Evolutionary conservation across 2,329 filamentous ascomycete genomes (phyloP).

Genomic region (Alternaria consortialis): DNA sequence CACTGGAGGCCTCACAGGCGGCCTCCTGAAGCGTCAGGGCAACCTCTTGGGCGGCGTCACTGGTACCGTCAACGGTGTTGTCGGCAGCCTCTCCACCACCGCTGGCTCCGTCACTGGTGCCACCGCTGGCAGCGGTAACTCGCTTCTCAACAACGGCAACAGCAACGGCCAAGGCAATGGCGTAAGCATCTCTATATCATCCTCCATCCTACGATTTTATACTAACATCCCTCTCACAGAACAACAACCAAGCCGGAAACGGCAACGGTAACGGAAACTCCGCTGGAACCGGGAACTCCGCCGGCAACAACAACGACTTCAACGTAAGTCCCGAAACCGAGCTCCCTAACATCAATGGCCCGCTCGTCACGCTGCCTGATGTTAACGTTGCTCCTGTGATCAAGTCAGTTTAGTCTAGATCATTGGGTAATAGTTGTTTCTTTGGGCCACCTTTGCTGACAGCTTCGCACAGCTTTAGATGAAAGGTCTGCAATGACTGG

Average conservation of each 20-base stretch:
- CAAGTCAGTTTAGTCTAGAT: conserved; percentile 16
- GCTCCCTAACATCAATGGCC: neutral
- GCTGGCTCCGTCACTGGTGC: conserved; percentile 21
- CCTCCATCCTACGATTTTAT: neutral
- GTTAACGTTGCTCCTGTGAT: conserved; percentile 11
- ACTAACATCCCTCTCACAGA: neutral
- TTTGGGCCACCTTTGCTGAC: neutral
- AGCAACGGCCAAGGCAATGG: conserved; percentile 17
- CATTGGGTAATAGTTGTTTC: neutral
- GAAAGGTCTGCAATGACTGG: neutral
- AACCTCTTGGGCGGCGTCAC: neutral
- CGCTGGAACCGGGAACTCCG: conserved; percentile 14
- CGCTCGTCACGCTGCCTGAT: conserved; percentile 10
- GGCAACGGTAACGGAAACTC: conserved; percentile 21
- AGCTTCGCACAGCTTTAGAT: neutral
- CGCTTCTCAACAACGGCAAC: conserved; percentile 9
- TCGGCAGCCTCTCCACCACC: conserved; percentile 5
- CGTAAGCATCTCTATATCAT: neutral
- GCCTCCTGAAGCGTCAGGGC: neutral
- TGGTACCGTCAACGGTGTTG: neutral
- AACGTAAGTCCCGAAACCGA: conserved; percentile 22
- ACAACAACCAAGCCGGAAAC: conserved; percentile 4
- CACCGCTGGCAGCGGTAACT: conserved; percentile 12
- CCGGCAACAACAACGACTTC: conserved; percentile 21
- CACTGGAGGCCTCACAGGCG: neutral